A percentile compares a stretch with the other conserved stretches of the same genome.
Evolutionary conservation across 2,329 filamentous ascomycete species (phyloP).

Genomic region (Hypoxylon sp.): DNA sequence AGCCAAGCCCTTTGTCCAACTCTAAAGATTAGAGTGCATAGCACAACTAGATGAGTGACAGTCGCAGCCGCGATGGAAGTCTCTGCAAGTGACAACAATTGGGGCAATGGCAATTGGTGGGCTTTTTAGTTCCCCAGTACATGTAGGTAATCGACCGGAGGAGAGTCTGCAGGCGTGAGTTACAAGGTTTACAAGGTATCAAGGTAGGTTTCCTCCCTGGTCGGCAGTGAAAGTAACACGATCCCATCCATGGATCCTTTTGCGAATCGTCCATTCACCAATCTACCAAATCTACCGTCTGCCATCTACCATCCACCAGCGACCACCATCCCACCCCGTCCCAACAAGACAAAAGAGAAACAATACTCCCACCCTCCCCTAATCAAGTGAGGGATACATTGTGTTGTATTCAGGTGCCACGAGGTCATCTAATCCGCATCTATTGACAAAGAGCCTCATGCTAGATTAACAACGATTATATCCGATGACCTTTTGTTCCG

Average conservation of each 20-base stretch:
- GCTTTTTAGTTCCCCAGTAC: constrained; percentile 38
- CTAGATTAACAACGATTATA: constrained; percentile 39
- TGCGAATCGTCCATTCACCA: constrained; percentile 17
- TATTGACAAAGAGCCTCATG: constrained; percentile 42
- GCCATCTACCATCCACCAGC: constrained; percentile 37
- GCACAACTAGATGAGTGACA: constrained; percentile 9
- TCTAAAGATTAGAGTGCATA: background rate
- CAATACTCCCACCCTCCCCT: constrained; percentile 32
- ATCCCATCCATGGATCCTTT: constrained; percentile 34
- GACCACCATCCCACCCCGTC: constrained; percentile 21
- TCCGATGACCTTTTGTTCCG: constrained; percentile 31
- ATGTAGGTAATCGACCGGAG: constrained; percentile 35
- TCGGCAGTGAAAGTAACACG: constrained; percentile 15
- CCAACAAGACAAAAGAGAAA: constrained; percentile 13
- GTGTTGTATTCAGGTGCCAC: constrained; percentile 40
- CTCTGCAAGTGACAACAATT: constrained; percentile 34
- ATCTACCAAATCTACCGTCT: constrained; percentile 2
- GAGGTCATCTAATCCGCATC: constrained; percentile 39
- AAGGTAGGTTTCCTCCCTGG: background rate
- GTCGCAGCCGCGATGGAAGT: constrained; percentile 25
- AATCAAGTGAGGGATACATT: constrained; percentile 26
- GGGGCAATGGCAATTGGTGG: constrained; percentile 34
- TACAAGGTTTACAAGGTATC: constrained; percentile 4
- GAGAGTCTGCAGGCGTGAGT: constrained; percentile 18
- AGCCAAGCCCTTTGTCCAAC: background rate